Evolutionary conservation across 129 eudicot species (phyloP), one percentile per base, ranked within the genome.

Genomic region (Dittrichia graveolens): DNA sequence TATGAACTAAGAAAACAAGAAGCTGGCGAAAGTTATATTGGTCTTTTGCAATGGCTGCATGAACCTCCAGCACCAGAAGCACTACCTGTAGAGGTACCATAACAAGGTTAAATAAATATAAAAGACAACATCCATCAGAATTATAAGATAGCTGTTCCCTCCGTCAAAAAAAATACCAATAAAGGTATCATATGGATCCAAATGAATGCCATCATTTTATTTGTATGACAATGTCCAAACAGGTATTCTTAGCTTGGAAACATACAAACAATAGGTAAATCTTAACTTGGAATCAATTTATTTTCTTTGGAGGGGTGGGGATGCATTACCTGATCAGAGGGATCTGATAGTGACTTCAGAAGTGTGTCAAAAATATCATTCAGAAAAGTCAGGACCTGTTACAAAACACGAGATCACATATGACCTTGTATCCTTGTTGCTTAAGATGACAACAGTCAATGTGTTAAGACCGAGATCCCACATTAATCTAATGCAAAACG

Each of bases 41-140:
- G 58, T 90, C 98, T 81, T 80, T 76, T 2, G 97, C 97, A 61
- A 94, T 90, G 84, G 97, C 88, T 55, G 99, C 99, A 76, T 88
- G 98, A 61, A 94, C 98, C 85, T 94, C 93, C 65, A 94, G 86
- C 72, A 86, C 98, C 83, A 90, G 73, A 66, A 94, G 96, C 71
- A 94, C 98, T 44, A 94, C 98, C 98, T 94, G 82, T 4, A 19
- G 46, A 60, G 35, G 50, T 31, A 42, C 18, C 73, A 80, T 48
- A 46, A 40, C 38, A 53, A 67, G 48, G 61, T 35, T 35, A 24
- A 34, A 78, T 14, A 10, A 14, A 46, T 45, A 13, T 39, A 61
- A 0, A 53, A 18, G 46, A 38, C 11, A 49, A 56, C 34, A 8
- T 53, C 35, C 38, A 14, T 39, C 48, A 40, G 19, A 70, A 54